Evolutionary conservation across 2,329 filamentous ascomycete genomes (phyloP), one percentile per base, ranked within the genome.

Genomic region (Scedosporium dehoogii): DNA sequence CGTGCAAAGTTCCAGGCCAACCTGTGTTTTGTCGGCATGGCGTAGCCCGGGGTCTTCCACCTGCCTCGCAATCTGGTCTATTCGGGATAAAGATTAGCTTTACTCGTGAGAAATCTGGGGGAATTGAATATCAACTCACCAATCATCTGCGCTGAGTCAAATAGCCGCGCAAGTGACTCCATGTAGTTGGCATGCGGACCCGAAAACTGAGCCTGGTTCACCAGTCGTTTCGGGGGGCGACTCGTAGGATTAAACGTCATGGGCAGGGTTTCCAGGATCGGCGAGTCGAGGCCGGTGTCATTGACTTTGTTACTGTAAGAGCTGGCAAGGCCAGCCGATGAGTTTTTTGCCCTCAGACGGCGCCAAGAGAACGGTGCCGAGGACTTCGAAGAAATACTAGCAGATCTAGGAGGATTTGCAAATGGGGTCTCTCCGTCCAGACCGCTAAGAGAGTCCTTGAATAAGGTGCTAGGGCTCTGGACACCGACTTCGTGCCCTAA

Each of bases 41-140:
- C 90, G 90, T 62, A 97, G 83, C 9, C 93, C 93, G 5, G 93
- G 93, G 71, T 97, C 93, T 72, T 97, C 93, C 57, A 97, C 92
- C 78, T 97, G 93, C 67, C 93, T 89, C 61, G 92, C 91, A 73
- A 97, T 93, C 85, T 96, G 91, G 79, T 97, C 92, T 96, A 69
- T 46, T 25, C 9, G 6, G 6, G 6, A 23, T 27, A 25, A 33
- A 62, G 1, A 25, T 3, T 23, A 27, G 29, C 66, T 76, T 63
- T 76, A 70, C 48, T 56, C 16, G 60, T 3, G 23, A 4, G 3
- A 2, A 14, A 14, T 4, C 58, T 21, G 53, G 55, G 16, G 58
- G 5, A 18, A 57, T 46, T 46, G 14, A 27, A 16, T 46, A 14
- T 23, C n/a, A 14, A 68, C 87, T 80, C 82, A 97, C 94, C 94